Percentiles rank a stretch among this genome's conserved stretches.
Evolutionary conservation across 1,284 basidiomycete genomes (phyloP).

Genomic region (Fomitopsis palustris): DNA sequence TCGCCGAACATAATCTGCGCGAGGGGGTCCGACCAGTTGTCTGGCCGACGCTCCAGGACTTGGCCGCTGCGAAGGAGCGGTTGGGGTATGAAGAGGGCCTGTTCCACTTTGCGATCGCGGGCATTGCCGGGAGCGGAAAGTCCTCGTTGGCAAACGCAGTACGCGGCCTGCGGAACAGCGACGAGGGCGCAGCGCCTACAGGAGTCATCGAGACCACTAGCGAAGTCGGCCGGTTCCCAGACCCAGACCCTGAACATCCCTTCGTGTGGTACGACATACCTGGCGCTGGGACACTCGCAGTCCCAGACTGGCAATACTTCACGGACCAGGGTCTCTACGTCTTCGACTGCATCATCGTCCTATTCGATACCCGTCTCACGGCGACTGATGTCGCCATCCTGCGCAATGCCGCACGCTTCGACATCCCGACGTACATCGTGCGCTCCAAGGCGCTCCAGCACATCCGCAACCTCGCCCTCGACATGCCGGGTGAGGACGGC

Average conservation of each 20-base stretch:
- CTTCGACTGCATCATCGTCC: slow-evolving; percentile 6
- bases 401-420: slow-evolving; percentile 3
- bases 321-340: slow-evolving; percentile 5
- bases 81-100: neutral
- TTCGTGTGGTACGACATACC: slow-evolving; percentile 6
- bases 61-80: neutral
- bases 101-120: neutral
- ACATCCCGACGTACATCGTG: slow-evolving; percentile 6
- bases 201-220: neutral
- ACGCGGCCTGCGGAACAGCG: neutral
- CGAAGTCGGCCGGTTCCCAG: neutral
- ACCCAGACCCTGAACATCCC: neutral
- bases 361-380: slow-evolving; percentile 4
- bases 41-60: neutral
- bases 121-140: neutral
- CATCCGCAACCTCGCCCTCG: slow-evolving; percentile 1
- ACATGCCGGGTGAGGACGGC: neutral
- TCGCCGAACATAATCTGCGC: neutral
- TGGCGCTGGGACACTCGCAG: neutral
- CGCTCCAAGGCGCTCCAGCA: slow-evolving; percentile 6
- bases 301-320: slow-evolving; percentile 6
- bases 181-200: neutral
- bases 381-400: slow-evolving; percentile 5
- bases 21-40: neutral
- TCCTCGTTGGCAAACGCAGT: neutral